Evolutionary conservation across 176 grass and related monocot genomes (phyloP), one percentile per base, ranked within the genome.

Genomic region (Triticum turgidum): DNA sequence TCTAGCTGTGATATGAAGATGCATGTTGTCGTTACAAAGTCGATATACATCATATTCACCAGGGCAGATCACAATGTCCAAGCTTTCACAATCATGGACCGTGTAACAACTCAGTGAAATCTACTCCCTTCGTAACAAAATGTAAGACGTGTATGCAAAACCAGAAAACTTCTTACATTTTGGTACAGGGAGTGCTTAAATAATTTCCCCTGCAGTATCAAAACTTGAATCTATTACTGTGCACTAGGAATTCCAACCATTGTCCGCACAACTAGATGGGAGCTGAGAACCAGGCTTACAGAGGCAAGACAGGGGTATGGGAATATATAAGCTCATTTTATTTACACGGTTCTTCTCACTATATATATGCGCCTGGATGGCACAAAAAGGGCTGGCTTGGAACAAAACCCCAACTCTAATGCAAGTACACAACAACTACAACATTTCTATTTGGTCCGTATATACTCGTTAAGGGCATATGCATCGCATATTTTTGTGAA

Each of bases 321-420:
- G 25, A 82, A 86, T 38, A 38, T 51, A 64, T 52, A 64, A 54
- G 14, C 29, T 33, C n/a, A 52, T 71, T 37, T 44, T 82, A 86
- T 90, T 62, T 86, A 90, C 72, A 90, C 35, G 49, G 2, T 56
- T 84, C 20, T 15, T 78, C 65, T 71, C 51, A 72, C 39, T 71
- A 78, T 74, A 73, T 45, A 45, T 82, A 42, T 59, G 49, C 3
- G 22, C 71, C 3, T 58, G 44, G 54, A 54, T 80, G 49, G 63
- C 38, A 67, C 2, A 14, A 6, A 64, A 41, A 85, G 44, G 3
- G 44, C 11, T 3, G 14, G 1, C 29, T 33, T 14, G 20, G 47
- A 68, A 45, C 62, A 77, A 21, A 82, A 61, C 21, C 20, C 70
- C 78, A 77, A 22, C 61, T 51, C 33, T 76, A 81, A 6, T 49